phyloP scores from a whole-genome alignment of 1,284 basidiomycete species.

The Malassezia brasiliensis region DNA sequence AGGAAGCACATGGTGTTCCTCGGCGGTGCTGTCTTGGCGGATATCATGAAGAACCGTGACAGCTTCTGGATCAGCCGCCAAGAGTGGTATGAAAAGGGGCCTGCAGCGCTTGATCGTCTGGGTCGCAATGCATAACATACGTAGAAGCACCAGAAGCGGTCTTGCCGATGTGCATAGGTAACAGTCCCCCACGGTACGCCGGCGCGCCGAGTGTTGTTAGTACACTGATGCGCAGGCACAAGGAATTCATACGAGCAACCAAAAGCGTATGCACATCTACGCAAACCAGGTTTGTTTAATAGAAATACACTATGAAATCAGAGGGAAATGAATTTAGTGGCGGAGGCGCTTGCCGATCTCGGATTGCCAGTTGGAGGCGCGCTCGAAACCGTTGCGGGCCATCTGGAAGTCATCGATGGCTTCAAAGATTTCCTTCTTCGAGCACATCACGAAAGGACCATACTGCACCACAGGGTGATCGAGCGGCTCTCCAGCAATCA shows the following conservation, averaged over 20 bases:
- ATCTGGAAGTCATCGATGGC: conserved; percentile 73
- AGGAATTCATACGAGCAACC: no score
- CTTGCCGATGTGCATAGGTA: no score
- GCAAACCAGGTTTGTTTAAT: no score
- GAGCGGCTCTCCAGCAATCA: conserved; percentile 74
- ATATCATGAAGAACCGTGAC: conserved; percentile 92
- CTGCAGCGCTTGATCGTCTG: conserved; percentile 36
- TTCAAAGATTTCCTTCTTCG: conserved; percentile 66
- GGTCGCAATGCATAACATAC: conserved; percentile 33
- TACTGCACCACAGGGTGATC: conserved; percentile 79
- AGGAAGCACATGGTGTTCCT: conserved; percentile 99
- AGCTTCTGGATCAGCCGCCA: conserved; percentile 63
- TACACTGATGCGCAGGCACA: no score
- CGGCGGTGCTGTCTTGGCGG: conserved; percentile 69
- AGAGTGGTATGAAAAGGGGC: conserved; percentile 48
- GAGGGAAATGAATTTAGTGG: not conserved
- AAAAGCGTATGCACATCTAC: no score
- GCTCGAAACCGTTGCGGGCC: conserved; percentile 79
- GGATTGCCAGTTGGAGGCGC: conserved; percentile 75
- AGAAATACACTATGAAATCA: no score
- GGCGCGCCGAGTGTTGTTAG: no score
- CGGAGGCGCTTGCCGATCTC: conserved; percentile 53
- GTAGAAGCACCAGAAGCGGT: not conserved
- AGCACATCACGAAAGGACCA: conserved; percentile 68
- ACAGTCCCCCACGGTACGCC: no score